Evolutionary conservation across 257 asterid genomes (phyloP), one percentile per base, ranked within the genome.

Genomic region (Solanum chmielewskii): DNA sequence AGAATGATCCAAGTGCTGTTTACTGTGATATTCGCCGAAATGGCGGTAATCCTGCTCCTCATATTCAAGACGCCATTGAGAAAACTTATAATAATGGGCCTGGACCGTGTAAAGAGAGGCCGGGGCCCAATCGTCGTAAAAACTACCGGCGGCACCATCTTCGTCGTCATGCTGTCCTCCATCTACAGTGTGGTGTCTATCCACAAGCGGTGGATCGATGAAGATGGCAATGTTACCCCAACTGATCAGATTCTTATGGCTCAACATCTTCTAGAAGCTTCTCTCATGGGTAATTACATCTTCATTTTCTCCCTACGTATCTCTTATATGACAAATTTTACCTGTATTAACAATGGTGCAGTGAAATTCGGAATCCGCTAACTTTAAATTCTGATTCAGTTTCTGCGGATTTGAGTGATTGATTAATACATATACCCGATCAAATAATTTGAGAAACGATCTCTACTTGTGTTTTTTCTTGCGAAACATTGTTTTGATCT

Each of bases 1-100:
- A 89, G 6, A 56, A 96, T 96, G 98, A 92, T 93, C 75, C 94
- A 89, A 83, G 83, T 95, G 16, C 90, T 94, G 3, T 96, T 93
- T 88, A 49, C 92, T 83, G 85, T 95, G n/a, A 88, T 95, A 49
- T 92, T 95, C 90, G 74, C 93, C 85, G 98, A 96, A 92, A 92
- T 94, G 96, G 89, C 91, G 85, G 81, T 96, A 90, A 96, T 94
- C 91, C 90, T 95, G 86, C 86, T 91, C 84, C 93, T 96, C 89
- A 94, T 96, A 62, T 96, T 96, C 96, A 95, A 93, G 87, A 95
- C 99, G 5, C 99, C 99, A 31, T 87, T 95, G 11, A 90, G 99
- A 87, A 95, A 96, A 92, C 88, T 96, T 74, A 95, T 94, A 62
- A 93, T 95, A 41, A 88, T 96, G 93, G 91, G 92, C 33, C 90